Evolutionary conservation across 2,329 filamentous ascomycete genomes (phyloP).

Genomic region (Nemania diffusa): DNA sequence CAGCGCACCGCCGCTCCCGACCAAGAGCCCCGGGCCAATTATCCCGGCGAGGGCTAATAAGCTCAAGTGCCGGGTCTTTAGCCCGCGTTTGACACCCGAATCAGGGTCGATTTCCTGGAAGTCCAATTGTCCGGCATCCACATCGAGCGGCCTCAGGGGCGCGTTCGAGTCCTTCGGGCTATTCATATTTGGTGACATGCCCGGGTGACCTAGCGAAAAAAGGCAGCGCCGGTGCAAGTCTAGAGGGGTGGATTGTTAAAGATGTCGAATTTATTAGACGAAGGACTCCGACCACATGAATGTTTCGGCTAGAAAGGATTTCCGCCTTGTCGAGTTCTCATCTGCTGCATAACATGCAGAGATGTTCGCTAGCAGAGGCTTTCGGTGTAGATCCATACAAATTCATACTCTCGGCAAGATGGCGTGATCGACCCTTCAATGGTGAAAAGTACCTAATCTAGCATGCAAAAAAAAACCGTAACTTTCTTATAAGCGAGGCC

Average conservation of each 20-base stretch:
- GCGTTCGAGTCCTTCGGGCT: slow-evolving; percentile 22
- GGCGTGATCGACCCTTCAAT: slow-evolving; percentile 26
- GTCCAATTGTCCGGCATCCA: slow-evolving; percentile 46
- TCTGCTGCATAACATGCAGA: neutral
- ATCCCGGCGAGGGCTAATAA: slow-evolving; percentile 73
- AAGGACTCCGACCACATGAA: slow-evolving; percentile 1
- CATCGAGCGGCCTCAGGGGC: slow-evolving; percentile 28
- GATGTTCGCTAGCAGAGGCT: neutral
- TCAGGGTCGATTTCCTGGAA: slow-evolving; percentile 65
- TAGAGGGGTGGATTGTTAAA: neutral
- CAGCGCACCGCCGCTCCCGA: slow-evolving; percentile 76
- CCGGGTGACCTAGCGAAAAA: neutral
- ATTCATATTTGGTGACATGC: slow-evolving; percentile 23
- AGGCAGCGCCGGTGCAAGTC: neutral
- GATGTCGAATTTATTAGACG: neutral
- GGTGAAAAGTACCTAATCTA: slow-evolving; percentile 1
- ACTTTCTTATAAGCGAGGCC: slow-evolving; percentile 5
- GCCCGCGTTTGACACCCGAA: slow-evolving; percentile 73
- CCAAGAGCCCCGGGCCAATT: slow-evolving; percentile 76
- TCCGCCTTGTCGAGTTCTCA: slow-evolving; percentile 7
- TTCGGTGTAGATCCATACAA: slow-evolving; percentile 10
- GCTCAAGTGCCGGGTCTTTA: slow-evolving; percentile 71
- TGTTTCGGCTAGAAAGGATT: neutral
- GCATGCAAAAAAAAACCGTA: slow-evolving; percentile 23
- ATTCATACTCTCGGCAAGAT: slow-evolving; percentile 18